Evolutionary conservation across 2,329 filamentous ascomycete genomes (phyloP), one percentile per base, ranked within the genome.

Genomic region (Cladophialophora immunda): DNA sequence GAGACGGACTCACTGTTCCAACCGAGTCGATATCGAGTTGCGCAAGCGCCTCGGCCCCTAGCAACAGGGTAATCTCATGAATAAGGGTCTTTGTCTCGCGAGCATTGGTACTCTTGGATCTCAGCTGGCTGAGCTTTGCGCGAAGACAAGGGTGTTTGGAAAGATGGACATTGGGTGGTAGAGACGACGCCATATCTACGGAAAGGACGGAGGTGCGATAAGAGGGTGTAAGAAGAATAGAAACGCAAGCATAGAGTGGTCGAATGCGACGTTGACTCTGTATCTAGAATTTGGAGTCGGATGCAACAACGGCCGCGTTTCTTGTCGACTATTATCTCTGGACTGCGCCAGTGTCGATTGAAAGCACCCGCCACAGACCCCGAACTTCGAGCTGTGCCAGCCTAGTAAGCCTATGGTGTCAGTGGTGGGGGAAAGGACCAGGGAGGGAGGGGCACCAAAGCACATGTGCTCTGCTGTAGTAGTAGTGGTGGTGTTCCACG

Each of bases 41-140:
- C 1, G 84, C 79, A 29, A 97, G 84, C 13, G 94, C 93, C 79
- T 97, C 94, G 69, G 89, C 91, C 54, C 89, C 92, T 22, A 98
- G 81, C 68, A 98, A 91, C 45, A 92, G 84, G 7, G 92, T 83
- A 69, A 98, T 96, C 70, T 98, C 94, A 77, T 97, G 89, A 68
- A 97, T 87, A 57, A 98, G 84, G 7, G 86, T 81, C 80, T 94
- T 93, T 72, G 92, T 93, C 64, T 97, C 92, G 67, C 89, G 86
- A 3, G 92, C 85, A 66, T 84, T 87, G 58, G 92, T 88, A 50
- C 83, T 84, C 64, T 87, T 84, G 47, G 92, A 95, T 67, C 94
- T 90, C 55, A 98, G 87, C 81, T 95, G 92, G 73, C 92, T 94
- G 75, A 98, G 88, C 84, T 98, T 98, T 73, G 91, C 92, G 74